A percentile compares a stretch with the other conserved stretches of the same genome.
These are phyloP conservation scores for Yamadazyma sp. DNA, from an alignment of 1,139 yeast genomes.

Conservation along the genomic window DNA sequence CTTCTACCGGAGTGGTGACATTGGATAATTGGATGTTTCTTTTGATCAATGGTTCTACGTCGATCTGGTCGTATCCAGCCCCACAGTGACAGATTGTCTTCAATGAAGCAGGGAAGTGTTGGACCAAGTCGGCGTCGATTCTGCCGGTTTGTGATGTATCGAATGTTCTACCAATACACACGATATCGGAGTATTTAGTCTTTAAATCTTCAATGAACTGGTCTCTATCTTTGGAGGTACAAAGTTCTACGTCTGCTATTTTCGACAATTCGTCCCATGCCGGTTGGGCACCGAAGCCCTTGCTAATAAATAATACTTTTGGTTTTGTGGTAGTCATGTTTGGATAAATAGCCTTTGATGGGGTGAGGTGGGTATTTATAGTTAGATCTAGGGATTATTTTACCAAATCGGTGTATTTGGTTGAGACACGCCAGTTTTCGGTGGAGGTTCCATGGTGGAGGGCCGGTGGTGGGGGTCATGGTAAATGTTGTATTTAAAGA, in stretches of 20 bases:
- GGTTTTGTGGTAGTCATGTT: slow-evolving; percentile 31
- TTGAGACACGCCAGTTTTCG: too few species aligned
- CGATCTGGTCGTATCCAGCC: slow-evolving; percentile 92
- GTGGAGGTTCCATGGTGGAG: not conserved
- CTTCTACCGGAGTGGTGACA: slow-evolving; percentile 71
- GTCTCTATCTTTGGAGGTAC: slow-evolving; percentile 44
- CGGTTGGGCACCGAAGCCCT: slow-evolving; percentile 46
- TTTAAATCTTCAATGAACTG: slow-evolving; percentile 53
- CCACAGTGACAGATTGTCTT: slow-evolving; percentile 76
- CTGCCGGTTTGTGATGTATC: slow-evolving; percentile 58
- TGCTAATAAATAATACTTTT: slow-evolving; percentile 60
- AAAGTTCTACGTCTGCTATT: slow-evolving; percentile 51
- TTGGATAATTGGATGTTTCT: slow-evolving; percentile 66
- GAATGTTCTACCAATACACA: slow-evolving; percentile 54
- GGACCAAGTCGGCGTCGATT: slow-evolving; percentile 70
- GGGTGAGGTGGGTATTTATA: not conserved
- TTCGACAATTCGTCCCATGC: slow-evolving; percentile 53
- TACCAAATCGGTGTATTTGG: not conserved
- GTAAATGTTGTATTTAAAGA: too few species aligned
- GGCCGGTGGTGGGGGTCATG: not conserved
- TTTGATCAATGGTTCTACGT: slow-evolving; percentile 49
- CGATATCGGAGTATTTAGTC: slow-evolving; percentile 47
- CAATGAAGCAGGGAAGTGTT: slow-evolving; percentile 58
- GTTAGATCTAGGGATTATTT: slow-evolving; percentile 1
- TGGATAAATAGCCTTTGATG: not conserved